Percentiles rank a stretch among this genome's conserved stretches.
These are phyloP conservation scores for Erythrobasidium yunnanense DNA, from an alignment of 768 basidiomycete species.

Conservation along the genomic window DNA sequence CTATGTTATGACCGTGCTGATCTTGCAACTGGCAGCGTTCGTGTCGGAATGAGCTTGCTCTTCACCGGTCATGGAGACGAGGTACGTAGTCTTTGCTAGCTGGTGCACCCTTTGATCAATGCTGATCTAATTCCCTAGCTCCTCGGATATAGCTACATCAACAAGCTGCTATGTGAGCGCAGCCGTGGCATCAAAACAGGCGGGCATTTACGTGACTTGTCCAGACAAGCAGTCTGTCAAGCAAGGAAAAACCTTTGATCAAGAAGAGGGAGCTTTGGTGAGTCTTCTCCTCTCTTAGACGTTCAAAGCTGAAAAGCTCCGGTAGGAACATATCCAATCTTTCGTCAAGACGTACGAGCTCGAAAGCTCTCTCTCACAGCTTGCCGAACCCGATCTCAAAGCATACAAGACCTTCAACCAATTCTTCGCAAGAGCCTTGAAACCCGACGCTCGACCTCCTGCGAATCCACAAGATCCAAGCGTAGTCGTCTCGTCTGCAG, in stretches of 20 bases:
- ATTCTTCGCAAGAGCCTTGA: slow-evolving; percentile 61
- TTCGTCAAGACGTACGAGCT: slow-evolving; percentile 42
- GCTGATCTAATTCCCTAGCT: neutral
- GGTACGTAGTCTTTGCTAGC: neutral
- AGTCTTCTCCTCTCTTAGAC: neutral
- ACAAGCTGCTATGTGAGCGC: neutral
- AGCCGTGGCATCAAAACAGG: neutral
- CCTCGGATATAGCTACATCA: slow-evolving; percentile 2
- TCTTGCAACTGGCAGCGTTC: neutral
- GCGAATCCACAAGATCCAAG: slow-evolving; percentile 49
- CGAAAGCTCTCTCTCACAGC: slow-evolving; percentile 46
- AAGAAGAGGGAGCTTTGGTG: neutral
- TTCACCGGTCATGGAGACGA: slow-evolving; percentile 9
- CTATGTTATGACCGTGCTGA: neutral
- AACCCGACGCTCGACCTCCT: slow-evolving; percentile 54
- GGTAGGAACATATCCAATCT: slow-evolving; percentile 40
- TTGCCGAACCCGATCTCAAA: slow-evolving; percentile 54
- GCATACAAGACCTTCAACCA: slow-evolving; percentile 64
- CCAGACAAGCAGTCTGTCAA: slow-evolving; percentile 39
- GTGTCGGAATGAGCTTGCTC: slow-evolving; percentile 16
- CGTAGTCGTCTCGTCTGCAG: slow-evolving; percentile 57
- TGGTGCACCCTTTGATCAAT: neutral
- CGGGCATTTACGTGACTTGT: neutral
- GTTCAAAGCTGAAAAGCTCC: slow-evolving; percentile 30
- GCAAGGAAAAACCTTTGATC: slow-evolving; percentile 35